These are phyloP conservation scores for Nannochloropsis gaditana DNA, from an alignment of 108 stramenopile species.

Conservation along the genomic window DNA sequence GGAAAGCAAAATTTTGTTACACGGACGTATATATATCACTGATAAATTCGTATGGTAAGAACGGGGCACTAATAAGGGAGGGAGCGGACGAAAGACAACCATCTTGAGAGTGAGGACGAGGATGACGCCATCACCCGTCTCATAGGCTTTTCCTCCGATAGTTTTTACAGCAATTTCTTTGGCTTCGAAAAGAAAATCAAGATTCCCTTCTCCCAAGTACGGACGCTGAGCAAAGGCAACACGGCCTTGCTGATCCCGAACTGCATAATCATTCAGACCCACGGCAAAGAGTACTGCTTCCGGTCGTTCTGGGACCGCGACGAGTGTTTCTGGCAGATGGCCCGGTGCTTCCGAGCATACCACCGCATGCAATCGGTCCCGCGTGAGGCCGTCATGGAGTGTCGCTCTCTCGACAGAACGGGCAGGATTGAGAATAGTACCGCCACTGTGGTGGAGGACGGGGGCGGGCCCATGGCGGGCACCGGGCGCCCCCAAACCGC, in stretches of 20 bases:
- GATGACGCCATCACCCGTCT: background rate
- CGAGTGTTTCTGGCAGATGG: conserved; percentile 37
- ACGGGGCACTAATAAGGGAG: background rate
- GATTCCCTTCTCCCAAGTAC: conserved; percentile 55
- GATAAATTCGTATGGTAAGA: conserved; percentile 32
- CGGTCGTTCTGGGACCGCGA: conserved; percentile 53
- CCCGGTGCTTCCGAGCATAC: conserved; percentile 23
- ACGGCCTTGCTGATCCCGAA: conserved; percentile 58
- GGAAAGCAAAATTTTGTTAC: conserved; percentile 53
- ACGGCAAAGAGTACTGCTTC: conserved; percentile 49
- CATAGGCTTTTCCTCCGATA: conserved; percentile 12
- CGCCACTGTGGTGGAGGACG: background rate
- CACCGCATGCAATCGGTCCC: conserved; percentile 1
- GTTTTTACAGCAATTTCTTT: conserved; percentile 56
- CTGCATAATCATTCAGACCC: conserved; percentile 52
- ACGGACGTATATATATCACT: conserved; percentile 57
- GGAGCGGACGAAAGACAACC: background rate
- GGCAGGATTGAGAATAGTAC: background rate
- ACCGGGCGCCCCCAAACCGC: no score
- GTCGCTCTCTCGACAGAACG: background rate
- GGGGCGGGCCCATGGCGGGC: no score
- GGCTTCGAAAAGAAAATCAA: conserved; percentile 58
- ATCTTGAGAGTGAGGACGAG: background rate
- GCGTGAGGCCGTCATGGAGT: conserved; percentile 11
- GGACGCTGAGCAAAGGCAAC: conserved; percentile 49